These are phyloP conservation scores for Nothomitra cinnamomea DNA, from an alignment of 2,329 filamentous ascomycete genomes.

Conservation along the genomic window DNA sequence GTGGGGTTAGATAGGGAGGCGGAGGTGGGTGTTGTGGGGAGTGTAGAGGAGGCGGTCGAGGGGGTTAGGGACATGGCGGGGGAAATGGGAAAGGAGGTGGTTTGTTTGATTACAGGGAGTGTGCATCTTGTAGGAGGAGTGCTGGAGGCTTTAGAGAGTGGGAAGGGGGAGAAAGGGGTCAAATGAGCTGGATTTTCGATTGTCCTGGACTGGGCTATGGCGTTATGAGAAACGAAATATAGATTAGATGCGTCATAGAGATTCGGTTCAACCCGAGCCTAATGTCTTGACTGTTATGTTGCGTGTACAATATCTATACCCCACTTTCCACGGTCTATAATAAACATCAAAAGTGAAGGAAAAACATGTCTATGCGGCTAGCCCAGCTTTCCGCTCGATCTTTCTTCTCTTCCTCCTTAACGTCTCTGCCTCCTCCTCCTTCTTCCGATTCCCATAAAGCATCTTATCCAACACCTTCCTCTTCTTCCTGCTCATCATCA, in stretches of 20 bases:
- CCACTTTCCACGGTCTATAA: too few relatives aligned
- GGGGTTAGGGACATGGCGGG: constrained; percentile 30
- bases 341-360: too few relatives aligned
- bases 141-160: constrained; percentile 50
- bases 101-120: constrained; percentile 65
- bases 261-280: too few relatives aligned
- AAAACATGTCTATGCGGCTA: too few relatives aligned
- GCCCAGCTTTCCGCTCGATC: constrained; percentile 43
- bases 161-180: neutral
- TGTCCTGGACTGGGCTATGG: neutral
- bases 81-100: constrained; percentile 27
- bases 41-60: constrained; percentile 52
- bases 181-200: too few relatives aligned
- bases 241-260: neutral
- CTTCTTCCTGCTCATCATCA: constrained; percentile 98
- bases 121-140: constrained; percentile 70
- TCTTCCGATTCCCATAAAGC: constrained; percentile 86
- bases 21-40: constrained; percentile 39
- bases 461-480: constrained; percentile 95
- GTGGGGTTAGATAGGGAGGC: constrained; percentile 32
- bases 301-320: too few relatives aligned
- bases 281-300: too few relatives aligned
- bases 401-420: constrained; percentile 79
- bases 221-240: neutral
- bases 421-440: constrained; percentile 76